Evolutionary conservation across 805 yeast species (phyloP).

Genomic region (Kluyveromyces starmeri): DNA sequence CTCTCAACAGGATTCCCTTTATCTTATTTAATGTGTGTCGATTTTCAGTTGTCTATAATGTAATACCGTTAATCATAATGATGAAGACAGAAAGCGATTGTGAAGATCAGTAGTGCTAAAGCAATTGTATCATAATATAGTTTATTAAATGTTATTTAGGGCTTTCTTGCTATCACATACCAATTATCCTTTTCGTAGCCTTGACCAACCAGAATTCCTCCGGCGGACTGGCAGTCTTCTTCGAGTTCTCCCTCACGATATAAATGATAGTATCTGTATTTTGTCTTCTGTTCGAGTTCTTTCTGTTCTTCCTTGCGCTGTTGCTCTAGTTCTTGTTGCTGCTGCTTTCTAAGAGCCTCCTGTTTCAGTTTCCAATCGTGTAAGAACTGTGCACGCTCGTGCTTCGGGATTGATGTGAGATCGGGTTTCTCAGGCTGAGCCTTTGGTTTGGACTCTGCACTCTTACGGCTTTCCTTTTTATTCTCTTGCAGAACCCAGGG

Average conservation of each 20-base stretch:
- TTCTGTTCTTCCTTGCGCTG: slow-evolving; percentile 13
- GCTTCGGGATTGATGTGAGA: slow-evolving; percentile 18
- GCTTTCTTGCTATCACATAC: slow-evolving; percentile 56
- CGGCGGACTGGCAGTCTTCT: slow-evolving; percentile 61
- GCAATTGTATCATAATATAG: too few relatives aligned
- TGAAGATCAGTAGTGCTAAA: too few relatives aligned
- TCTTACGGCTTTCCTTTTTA: slow-evolving; percentile 30
- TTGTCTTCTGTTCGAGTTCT: slow-evolving; percentile 38
- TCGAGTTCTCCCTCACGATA: slow-evolving; percentile 78
- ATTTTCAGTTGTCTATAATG: too few relatives aligned
- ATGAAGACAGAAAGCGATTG: too few relatives aligned
- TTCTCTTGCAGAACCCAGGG: slow-evolving; percentile 82
- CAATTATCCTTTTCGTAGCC: slow-evolving; percentile 95
- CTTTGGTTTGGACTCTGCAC: slow-evolving; percentile 11
- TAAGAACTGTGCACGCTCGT: slow-evolving; percentile 23
- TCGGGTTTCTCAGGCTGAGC: slow-evolving; percentile 18
- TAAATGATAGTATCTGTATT: slow-evolving; percentile 81
- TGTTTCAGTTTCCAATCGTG: slow-evolving; percentile 23
- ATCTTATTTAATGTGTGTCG: too few relatives aligned
- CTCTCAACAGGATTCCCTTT: too few relatives aligned
- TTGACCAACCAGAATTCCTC: slow-evolving; percentile 51
- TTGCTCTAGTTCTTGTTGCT: slow-evolving; percentile 13
- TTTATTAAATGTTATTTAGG: too few relatives aligned
- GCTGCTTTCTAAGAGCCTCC: slow-evolving; percentile 18
- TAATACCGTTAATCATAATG: too few relatives aligned